These are phyloP conservation scores for Epichloe gansuensis DNA, from an alignment of 2,329 filamentous ascomycete genomes.

Conservation along the genomic window DNA sequence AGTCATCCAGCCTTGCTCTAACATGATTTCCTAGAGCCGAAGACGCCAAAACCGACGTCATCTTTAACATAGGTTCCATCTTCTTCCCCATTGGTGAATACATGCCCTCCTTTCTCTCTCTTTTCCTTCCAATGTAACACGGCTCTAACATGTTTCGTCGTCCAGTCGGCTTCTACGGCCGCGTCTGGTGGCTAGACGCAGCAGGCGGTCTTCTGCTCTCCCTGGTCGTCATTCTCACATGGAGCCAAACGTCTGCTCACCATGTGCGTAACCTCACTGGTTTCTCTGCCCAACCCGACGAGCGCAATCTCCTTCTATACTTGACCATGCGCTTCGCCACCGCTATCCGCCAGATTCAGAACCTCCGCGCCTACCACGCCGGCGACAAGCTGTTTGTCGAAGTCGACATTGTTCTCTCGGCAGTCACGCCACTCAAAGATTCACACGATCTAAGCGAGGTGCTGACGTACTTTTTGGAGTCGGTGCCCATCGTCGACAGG, in stretches of 20 bases:
- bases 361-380: conserved; percentile 71
- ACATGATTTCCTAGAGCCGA: conserved; percentile 25
- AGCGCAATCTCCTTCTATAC: conserved; percentile 77
- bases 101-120: conserved; percentile 2
- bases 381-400: conserved; percentile 74
- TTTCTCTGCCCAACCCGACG: conserved; percentile 64
- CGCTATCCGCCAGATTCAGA: conserved; percentile 75
- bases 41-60: conserved; percentile 56
- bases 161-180: conserved; percentile 56
- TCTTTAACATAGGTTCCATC: conserved; percentile 85
- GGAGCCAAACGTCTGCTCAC: conserved; percentile 58
- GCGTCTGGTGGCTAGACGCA: conserved; percentile 74
- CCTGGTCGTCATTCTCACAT: conserved; percentile 65
- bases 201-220: conserved; percentile 69
- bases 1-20: not conserved
- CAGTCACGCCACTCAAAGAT: conserved; percentile 61
- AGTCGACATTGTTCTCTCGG: conserved; percentile 73
- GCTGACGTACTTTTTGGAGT: conserved; percentile 74
- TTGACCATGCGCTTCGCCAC: conserved; percentile 89
- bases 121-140: not conserved
- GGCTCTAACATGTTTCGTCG: not conserved
- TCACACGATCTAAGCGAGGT: conserved; percentile 68
- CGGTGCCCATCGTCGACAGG: conserved; percentile 64
- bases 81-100: conserved; percentile 59
- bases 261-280: conserved; percentile 75